Evolutionary conservation across 192 early-diverging fungal species (phyloP), one percentile per base, ranked within the genome.

Genomic region (Lunasporangiospora selenospora): DNA sequence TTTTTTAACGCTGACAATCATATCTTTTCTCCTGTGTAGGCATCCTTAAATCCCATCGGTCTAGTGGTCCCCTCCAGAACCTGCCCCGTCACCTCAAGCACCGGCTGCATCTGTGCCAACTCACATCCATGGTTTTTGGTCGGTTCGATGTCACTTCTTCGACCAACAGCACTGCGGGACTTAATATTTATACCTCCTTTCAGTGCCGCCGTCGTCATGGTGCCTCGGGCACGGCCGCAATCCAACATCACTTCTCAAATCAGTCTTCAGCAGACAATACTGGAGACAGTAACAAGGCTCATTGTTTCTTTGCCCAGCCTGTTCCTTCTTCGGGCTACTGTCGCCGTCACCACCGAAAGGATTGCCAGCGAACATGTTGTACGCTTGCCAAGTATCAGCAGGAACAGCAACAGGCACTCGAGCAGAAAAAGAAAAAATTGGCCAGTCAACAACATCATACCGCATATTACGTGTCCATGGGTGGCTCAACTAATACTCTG

Each of bases 71-170:
- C 13, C 32, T 66, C 16, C 73, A 75, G 53, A 75, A 64, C 26
- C 46, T 77, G 21, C 77, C 77, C 40, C 52, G 55, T 11, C 62
- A 81, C 33, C 69, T 84, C 29, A 81, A 81, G 38, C 80, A 81
- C n/a, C 77, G 82, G 1, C 62, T 84, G 12, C 73, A 81, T 48
- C 76, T 84, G 39, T 81, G 82, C 52, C 82, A 84, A 46, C 37
- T 81, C 18, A 84, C 82, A 12, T 81, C 81, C 21, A 64, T 84
- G 49, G 66, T 84, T 12, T 84, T 84, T 79, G 82, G 82, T n/a
- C 77, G 82, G n/a, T 80, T 84, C 51, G 82, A 84, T 53, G 71
- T 77, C 4, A 61, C 71, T 16, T 64, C 65, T 16, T 63, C 65
- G 12, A 76, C 53, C 38, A 67, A 66, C 48, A 67, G 50, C 47